phyloP scores from a whole-genome alignment of 352 stramenopile genomes.

The Globisporangium cylindrosporum region DNA sequence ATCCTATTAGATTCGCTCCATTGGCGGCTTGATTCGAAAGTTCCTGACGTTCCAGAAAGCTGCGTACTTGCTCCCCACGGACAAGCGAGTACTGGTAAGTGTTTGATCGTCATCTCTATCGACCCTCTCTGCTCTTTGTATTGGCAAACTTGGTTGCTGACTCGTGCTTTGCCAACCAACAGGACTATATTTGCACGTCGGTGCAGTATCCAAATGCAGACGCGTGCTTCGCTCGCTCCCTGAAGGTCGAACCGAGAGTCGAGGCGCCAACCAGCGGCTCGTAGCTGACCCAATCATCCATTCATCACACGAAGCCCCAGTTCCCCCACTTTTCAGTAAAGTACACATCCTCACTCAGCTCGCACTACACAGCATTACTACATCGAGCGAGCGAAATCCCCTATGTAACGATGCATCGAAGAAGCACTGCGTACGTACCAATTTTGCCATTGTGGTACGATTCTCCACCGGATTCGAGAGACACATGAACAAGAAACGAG shows the following conservation, averaged over 20 bases:
- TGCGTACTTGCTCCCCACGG: slow-evolving; percentile 72
- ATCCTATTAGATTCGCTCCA: slow-evolving; percentile 53
- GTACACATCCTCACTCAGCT: background rate
- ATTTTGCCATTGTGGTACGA: slow-evolving; percentile 2
- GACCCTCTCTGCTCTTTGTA: no score
- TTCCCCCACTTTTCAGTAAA: slow-evolving; percentile 7
- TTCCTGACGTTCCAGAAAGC: slow-evolving; percentile 70
- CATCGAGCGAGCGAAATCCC: background rate
- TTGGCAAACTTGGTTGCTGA: no score
- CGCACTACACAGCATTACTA: background rate
- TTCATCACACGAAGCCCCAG: background rate
- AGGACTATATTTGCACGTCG: slow-evolving; percentile 79
- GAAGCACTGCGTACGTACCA: background rate
- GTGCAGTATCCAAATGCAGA: slow-evolving; percentile 62
- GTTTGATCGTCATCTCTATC: no score
- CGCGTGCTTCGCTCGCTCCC: slow-evolving; percentile 72
- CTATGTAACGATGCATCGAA: background rate
- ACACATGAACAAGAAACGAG: slow-evolving; percentile 2
- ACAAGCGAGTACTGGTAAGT: slow-evolving; percentile 81
- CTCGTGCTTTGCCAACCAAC: background rate
- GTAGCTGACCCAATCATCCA: background rate
- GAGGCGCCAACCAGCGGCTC: slow-evolving; percentile 29
- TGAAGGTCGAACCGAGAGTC: slow-evolving; percentile 82
- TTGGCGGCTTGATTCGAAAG: slow-evolving; percentile 51
- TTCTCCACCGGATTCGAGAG: background rate